Percentiles rank a stretch among this genome's conserved stretches.
Conservation (phyloP, 768 basidiomycete species). For the Mycena kentingensis region DNA sequence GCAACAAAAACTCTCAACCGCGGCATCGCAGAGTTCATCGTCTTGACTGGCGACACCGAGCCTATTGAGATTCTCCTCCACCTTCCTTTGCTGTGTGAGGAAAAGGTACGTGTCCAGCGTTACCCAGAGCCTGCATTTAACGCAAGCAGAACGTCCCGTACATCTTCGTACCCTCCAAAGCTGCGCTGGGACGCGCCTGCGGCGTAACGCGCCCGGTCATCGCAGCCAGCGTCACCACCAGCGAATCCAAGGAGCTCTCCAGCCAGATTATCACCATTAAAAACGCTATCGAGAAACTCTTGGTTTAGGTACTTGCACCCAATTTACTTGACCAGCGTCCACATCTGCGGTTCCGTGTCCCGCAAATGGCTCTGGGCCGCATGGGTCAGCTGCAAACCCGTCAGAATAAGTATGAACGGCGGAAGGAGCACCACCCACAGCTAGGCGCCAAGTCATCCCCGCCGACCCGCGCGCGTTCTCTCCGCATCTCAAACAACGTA, state of each 20-base stretch:
- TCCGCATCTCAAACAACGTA: neutral
- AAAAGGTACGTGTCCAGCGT: constrained; percentile 67
- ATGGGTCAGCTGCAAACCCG: too few species aligned
- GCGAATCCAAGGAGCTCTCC: constrained; percentile 87
- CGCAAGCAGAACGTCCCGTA: constrained; percentile 84
- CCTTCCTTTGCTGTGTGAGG: constrained; percentile 95
- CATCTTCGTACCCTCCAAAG: constrained; percentile 93
- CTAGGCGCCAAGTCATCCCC: too few species aligned
- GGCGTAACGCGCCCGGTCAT: constrained; percentile 96
- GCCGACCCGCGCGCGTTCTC: too few species aligned
- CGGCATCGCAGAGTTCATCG: constrained; percentile 96
- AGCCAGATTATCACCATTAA: constrained; percentile 90
- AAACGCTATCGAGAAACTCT: constrained; percentile 72
- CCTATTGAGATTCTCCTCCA: constrained; percentile 97
- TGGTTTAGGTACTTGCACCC: too few species aligned
- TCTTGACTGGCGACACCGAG: constrained; percentile 95
- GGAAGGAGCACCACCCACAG: too few species aligned
- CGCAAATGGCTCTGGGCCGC: too few species aligned
- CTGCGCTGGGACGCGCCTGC: constrained; percentile 93
- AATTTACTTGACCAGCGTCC: too few species aligned
- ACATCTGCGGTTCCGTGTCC: too few species aligned
- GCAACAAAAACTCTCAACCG: constrained; percentile 98
- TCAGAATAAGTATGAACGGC: too few species aligned
- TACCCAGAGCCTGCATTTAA: neutral
- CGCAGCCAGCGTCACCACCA: constrained; percentile 93